Evolutionary conservation across 2,329 filamentous ascomycete species (phyloP), one percentile per base, ranked within the genome.

Genomic region (Rhynchosporium agropyri): DNA sequence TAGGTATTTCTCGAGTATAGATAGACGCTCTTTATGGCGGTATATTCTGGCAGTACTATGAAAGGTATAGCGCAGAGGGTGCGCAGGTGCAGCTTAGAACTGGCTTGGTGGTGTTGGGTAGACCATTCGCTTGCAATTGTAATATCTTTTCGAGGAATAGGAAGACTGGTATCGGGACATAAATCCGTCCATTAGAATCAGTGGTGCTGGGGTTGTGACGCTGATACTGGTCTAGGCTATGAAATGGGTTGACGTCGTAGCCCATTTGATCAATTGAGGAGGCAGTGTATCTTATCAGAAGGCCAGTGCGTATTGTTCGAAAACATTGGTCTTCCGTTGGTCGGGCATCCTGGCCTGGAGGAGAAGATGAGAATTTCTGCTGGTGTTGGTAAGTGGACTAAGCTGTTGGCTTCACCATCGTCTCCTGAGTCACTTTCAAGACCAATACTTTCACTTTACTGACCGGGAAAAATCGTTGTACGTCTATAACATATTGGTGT

Each of bases 1-100:
- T 20, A 20, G 20, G 20, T 20, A 20, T 1, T 20, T 20, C 20
- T 20, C 20, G 20, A 20, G 20, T 20, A 20, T 20, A 20, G 20
- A 20, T 20, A 20, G 20, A 20, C 20, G 20, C 20, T 20, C 20
- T 20, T 20, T 20, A 20, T 20, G 20, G 20, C 20, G 20, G 20
- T 20, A 20, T 20, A 20, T 20, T 20, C 20, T 20, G 20, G 20
- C 20, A 20, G 20, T 20, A 20, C 20, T 20, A 20, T 1, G 20
- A 20, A 20, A 20, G 20, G 20, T 20, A 20, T 20, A 20, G 20
- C 20, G 20, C 20, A 20, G 20, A 20, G 20, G 20, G 20, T 71
- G 68, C 10, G 71, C 67, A 13, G 69, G 69, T 5, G 69, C 65
- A 3, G 64, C 59, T 43, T 67, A 71, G 40, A 61, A 70, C 13